Conservation (phyloP, 2,329 filamentous ascomycete genomes). For the Didymella pomorum region DNA sequence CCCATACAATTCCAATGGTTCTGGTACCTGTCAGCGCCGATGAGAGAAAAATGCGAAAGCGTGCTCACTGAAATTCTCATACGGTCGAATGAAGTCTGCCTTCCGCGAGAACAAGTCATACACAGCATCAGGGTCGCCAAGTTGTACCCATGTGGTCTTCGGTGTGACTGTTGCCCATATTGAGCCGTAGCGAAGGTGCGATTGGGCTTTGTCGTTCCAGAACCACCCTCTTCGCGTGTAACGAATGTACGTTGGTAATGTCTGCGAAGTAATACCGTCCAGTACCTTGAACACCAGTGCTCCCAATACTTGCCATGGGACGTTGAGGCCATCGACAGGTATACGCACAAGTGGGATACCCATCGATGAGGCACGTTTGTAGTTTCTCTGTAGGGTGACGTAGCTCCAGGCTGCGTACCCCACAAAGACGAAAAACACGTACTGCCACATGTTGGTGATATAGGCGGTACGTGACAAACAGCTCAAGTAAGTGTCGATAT, state of each 20-base stretch:
- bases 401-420: neutral
- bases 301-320: neutral
- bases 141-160: constrained; percentile 26
- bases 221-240: constrained; percentile 30
- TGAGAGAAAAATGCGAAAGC: neutral
- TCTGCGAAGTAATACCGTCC: neutral
- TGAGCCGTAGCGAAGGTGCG: constrained; percentile 24
- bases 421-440: neutral
- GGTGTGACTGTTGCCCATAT: constrained; percentile 24
- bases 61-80: neutral
- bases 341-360: neutral
- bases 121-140: neutral
- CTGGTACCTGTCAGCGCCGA: neutral
- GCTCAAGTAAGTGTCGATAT: neutral
- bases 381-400: neutral
- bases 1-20: neutral
- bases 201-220: constrained; percentile 26
- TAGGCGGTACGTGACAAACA: neutral
- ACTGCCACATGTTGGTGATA: neutral
- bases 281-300: neutral
- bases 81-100: neutral
- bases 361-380: constrained; percentile 3
- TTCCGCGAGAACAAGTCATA: constrained; percentile 1
- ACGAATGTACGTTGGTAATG: constrained; percentile 8
- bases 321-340: neutral